Conservation (phyloP, 2,329 filamentous ascomycete genomes). For the Tolypocladium paradoxum region DNA sequence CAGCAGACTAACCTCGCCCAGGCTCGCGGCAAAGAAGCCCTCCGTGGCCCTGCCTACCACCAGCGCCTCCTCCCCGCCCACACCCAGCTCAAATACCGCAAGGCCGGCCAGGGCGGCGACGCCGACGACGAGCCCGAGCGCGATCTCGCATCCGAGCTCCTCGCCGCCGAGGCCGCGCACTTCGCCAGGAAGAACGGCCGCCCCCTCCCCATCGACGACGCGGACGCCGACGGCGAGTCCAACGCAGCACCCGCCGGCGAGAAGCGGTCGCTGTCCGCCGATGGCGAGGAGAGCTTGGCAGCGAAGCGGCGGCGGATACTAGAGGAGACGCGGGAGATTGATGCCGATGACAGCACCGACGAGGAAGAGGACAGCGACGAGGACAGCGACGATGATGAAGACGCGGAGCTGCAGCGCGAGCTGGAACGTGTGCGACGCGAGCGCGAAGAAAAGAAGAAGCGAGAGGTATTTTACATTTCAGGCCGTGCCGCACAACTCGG, state of each 20-base stretch:
- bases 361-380: slow-evolving; percentile 41
- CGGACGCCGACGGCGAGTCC: slow-evolving; percentile 28
- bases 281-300: slow-evolving; percentile 55
- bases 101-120: slow-evolving; percentile 77
- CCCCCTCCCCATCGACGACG: slow-evolving; percentile 31
- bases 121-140: slow-evolving; percentile 57
- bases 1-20: slow-evolving; percentile 25
- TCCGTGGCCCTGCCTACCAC: slow-evolving; percentile 88
- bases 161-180: slow-evolving; percentile 79
- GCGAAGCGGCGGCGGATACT: slow-evolving; percentile 78
- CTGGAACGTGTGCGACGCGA: slow-evolving; percentile 88
- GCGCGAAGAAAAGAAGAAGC: slow-evolving; percentile 31
- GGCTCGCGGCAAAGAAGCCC: slow-evolving; percentile 90
- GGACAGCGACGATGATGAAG: slow-evolving; percentile 42
- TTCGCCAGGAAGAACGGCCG: slow-evolving; percentile 68
- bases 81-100: slow-evolving; percentile 82
- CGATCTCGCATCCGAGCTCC: slow-evolving; percentile 81
- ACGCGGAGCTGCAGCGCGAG: slow-evolving; percentile 82
- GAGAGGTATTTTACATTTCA: slow-evolving; percentile 16
- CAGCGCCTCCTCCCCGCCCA: slow-evolving; percentile 91
- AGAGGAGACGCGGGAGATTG: slow-evolving; percentile 78
- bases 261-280: slow-evolving; percentile 40
- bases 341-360: slow-evolving; percentile 57
- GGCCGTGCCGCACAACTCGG: neutral
- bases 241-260: slow-evolving; percentile 20